These are phyloP conservation scores for Stemphylium beticola DNA, from an alignment of 2,329 filamentous ascomycete genomes.

Conservation along the genomic window DNA sequence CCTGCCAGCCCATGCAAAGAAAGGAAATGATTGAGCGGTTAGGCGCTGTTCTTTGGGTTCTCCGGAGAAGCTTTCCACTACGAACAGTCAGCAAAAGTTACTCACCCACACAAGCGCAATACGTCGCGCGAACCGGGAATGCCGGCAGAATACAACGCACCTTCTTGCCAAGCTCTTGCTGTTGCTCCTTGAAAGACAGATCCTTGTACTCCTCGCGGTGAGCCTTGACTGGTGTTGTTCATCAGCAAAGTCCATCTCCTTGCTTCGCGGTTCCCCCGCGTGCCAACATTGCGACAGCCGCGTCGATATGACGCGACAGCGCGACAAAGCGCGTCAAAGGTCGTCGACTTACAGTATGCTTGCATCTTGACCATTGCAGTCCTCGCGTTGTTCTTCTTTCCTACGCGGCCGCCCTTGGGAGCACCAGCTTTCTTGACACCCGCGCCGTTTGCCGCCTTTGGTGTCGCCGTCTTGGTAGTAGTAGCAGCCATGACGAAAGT, in stretches of 20 bases:
- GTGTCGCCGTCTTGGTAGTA: slow-evolving; percentile 32
- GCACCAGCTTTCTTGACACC: slow-evolving; percentile 39
- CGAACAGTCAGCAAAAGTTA: slow-evolving; percentile 3
- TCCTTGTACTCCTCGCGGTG: slow-evolving; percentile 45
- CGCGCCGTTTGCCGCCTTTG: slow-evolving; percentile 29
- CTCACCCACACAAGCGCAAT: not conserved
- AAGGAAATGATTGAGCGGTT: not conserved
- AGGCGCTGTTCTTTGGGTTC: slow-evolving; percentile 45
- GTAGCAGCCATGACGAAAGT: slow-evolving; percentile 32
- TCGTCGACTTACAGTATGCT: slow-evolving; percentile 40
- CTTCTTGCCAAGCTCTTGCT: slow-evolving; percentile 46
- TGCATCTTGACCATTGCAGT: slow-evolving; percentile 46
- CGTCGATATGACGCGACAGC: slow-evolving; percentile 21
- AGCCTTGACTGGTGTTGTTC: slow-evolving; percentile 38
- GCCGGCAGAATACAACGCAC: slow-evolving; percentile 22
- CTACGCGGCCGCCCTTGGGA: slow-evolving; percentile 16
- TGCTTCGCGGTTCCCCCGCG: not conserved
- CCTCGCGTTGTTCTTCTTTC: slow-evolving; percentile 35
- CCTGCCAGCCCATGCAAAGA: not conserved
- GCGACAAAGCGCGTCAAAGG: slow-evolving; percentile 23
- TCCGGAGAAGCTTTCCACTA: slow-evolving; percentile 47
- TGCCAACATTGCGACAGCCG: slow-evolving; percentile 9
- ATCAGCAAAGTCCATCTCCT: slow-evolving; percentile 20
- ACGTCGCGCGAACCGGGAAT: not conserved
- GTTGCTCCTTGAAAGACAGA: slow-evolving; percentile 43